Evolutionary conservation across 2,329 filamentous ascomycete species (phyloP).

Genomic region (Talaromyces atroroseus): DNA sequence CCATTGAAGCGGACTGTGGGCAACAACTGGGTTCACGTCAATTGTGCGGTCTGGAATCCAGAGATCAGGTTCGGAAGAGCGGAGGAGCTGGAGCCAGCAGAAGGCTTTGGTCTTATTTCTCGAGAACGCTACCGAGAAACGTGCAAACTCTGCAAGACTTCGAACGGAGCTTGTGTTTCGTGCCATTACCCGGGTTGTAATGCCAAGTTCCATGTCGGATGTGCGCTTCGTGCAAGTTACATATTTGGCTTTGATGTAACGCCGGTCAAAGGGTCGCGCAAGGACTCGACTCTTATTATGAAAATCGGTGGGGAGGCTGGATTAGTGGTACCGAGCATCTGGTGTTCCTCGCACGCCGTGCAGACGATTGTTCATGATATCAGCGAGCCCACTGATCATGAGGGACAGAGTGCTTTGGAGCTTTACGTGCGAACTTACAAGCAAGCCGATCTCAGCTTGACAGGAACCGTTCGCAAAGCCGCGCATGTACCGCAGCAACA

Average conservation of each 20-base stretch:
- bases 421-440: slow-evolving; percentile 87
- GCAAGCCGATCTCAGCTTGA: slow-evolving; percentile 84
- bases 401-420: slow-evolving; percentile 74
- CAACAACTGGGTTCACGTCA: slow-evolving; percentile 97
- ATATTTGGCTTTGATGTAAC: slow-evolving; percentile 83
- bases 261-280: slow-evolving; percentile 80
- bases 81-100: slow-evolving; percentile 73
- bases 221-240: slow-evolving; percentile 78
- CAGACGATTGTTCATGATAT: slow-evolving; percentile 73
- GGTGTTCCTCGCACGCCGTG: slow-evolving; percentile 83
- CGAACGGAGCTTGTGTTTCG: slow-evolving; percentile 69
- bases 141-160: slow-evolving; percentile 78
- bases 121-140: slow-evolving; percentile 65
- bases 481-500: slow-evolving; percentile 52
- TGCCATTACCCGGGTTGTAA: slow-evolving; percentile 59
- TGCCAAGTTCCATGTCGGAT: slow-evolving; percentile 74
- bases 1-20: slow-evolving; percentile 88
- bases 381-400: slow-evolving; percentile 66
- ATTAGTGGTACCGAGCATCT: slow-evolving; percentile 76
- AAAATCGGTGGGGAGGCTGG: slow-evolving; percentile 76
- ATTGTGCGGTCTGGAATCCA: slow-evolving; percentile 83
- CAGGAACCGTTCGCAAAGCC: slow-evolving; percentile 88
- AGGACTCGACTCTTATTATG: slow-evolving; percentile 74
- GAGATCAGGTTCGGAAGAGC: slow-evolving; percentile 91
- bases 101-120: slow-evolving; percentile 82